These are phyloP conservation scores for Zygosaccharomyces pseudobailii DNA, from an alignment of 1,139 yeast genomes.

Conservation along the genomic window DNA sequence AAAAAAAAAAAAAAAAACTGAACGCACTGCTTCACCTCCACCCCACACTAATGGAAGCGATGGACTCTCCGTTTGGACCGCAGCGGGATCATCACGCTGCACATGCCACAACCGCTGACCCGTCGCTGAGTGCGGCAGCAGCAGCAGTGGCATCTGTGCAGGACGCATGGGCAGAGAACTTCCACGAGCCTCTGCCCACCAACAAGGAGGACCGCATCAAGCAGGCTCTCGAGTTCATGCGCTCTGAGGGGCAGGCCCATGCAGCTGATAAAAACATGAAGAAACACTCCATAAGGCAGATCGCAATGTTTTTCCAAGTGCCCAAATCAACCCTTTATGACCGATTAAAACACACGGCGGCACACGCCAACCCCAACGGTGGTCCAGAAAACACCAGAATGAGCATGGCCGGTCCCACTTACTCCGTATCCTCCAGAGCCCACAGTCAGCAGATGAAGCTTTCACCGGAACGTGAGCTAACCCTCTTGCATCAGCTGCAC, in stretches of 20 bases:
- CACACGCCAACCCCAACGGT: not conserved
- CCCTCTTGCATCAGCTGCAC: conserved; percentile 15
- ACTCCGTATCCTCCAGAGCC: conserved; percentile 13
- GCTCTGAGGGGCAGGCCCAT: conserved; percentile 12
- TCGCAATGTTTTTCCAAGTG: conserved; percentile 24
- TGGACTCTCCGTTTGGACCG: conserved; percentile 12
- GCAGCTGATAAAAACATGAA: conserved; percentile 11
- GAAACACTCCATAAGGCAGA: conserved; percentile 25
- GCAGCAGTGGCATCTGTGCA: conserved; percentile 17
- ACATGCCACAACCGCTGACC: conserved; percentile 7
- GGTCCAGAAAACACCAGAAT: not conserved
- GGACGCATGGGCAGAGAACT: conserved; percentile 16
- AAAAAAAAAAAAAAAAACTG: not conserved
- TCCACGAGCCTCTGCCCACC: conserved; percentile 16
- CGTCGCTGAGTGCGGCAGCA: conserved; percentile 13
- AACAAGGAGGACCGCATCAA: conserved; percentile 24
- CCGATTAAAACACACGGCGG: conserved; percentile 16
- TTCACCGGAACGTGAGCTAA: conserved; percentile 18
- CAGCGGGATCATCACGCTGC: conserved; percentile 4
- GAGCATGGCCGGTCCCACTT: not conserved
- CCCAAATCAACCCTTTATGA: conserved; percentile 29
- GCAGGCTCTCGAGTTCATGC: conserved; percentile 23
- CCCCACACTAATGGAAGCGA: conserved; percentile 10
- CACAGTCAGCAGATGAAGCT: conserved; percentile 26
- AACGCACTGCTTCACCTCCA: not conserved